Evolutionary conservation across 306 rosid genomes (phyloP).

Genomic region (Prunus kanzakura): DNA sequence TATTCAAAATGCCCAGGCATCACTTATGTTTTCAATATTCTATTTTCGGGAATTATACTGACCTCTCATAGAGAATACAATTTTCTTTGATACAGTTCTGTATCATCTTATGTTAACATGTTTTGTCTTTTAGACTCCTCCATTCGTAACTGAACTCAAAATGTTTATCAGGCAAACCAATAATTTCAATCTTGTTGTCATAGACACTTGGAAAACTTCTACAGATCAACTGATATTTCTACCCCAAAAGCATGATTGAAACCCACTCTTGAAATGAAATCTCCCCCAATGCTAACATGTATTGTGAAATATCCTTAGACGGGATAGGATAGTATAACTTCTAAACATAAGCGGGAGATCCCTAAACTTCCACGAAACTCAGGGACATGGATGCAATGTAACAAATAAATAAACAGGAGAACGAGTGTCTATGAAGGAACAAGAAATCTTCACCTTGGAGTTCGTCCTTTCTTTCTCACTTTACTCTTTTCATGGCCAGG

Average conservation of each 20-base stretch:
- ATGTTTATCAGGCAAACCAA: neutral
- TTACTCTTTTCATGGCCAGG: constrained; percentile 11
- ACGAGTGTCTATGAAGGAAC: neutral
- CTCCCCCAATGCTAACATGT: neutral
- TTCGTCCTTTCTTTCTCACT: constrained; percentile 37
- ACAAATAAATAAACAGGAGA: neutral
- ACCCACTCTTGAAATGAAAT: too few relatives aligned
- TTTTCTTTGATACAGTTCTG: too few relatives aligned
- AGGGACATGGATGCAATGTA: too few relatives aligned
- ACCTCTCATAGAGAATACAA: neutral
- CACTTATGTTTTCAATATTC: neutral
- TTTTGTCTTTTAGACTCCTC: neutral
- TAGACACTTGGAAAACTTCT: neutral
- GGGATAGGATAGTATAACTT: neutral
- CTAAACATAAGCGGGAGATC: too few relatives aligned
- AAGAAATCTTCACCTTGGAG: constrained; percentile 57
- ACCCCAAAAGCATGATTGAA: too few relatives aligned
- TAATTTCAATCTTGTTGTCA: neutral
- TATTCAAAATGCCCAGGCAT: too few relatives aligned
- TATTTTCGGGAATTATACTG: neutral
- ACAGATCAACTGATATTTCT: neutral
- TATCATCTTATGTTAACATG: too few relatives aligned
- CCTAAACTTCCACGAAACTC: too few relatives aligned
- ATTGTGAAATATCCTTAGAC: neutral
- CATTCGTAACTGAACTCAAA: neutral